Base-by-base conservation (phyloP, 257 asterid genomes). In the Solanum pennellii region DNA sequence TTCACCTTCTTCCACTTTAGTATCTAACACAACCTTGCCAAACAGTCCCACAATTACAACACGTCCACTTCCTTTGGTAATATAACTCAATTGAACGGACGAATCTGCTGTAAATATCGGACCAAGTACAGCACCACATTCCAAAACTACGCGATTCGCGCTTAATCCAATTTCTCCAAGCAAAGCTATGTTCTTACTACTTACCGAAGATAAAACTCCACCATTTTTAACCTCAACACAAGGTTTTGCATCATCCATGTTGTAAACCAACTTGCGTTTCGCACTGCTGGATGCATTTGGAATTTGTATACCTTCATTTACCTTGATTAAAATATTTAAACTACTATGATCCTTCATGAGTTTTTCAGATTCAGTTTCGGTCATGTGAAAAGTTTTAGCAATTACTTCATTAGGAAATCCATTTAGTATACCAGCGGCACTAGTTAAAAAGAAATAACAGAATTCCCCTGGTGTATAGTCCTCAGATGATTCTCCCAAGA, bases 341-440 rank as follows among this genome's bases (percentile, higher is more conserved):
- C 56, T 27, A 2, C 90, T 39, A 88, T 93, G 96, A 60, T 91
- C 90, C 31, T 88, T 85, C 2, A 80, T 47, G 2, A 93, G 88
- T 7, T 68, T 87, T 42, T 90, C 23, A 1, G 94, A 82, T 2
- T 93, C 83, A 3, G 31, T 41, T n/a, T 79, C 12, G 59, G 59
- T 39, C 9, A 89, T 18, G 10, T 68, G 3, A 7, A 86, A 94
- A 14, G 89, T 37, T 76, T 88, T 88, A 87, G 77, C 68, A 13
- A 90, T 37, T 6, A 93, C 42, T 12, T 93, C 90, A 1, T 89
- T 12, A 12, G 94, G 89, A 9, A 94, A 90, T 62, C 94, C 93
- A 0, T 20, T 9, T 6, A 94, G 87, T 25, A 86, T 13, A 15
- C 92, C 92, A 3, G 52, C 5, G 79, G 86, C 65, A 25, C 97